These are phyloP conservation scores for Colletotrichum sp. DNA, from an alignment of 2,329 filamentous ascomycete species.

Conservation along the genomic window DNA sequence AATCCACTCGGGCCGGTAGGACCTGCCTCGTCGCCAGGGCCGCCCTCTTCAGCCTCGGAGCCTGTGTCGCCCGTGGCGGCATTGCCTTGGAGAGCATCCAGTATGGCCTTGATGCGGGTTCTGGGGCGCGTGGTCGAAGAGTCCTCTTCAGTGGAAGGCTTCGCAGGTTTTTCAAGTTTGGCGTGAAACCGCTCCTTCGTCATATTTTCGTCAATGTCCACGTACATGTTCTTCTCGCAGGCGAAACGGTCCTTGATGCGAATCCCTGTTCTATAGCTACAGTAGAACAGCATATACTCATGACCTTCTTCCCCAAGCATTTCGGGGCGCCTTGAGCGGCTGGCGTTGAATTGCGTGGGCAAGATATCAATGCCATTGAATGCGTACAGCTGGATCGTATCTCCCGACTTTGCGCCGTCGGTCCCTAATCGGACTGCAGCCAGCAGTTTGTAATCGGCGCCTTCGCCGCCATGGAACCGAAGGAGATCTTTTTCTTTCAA, in stretches of 20 bases:
- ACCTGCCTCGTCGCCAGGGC: neutral
- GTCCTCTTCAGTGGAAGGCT: neutral
- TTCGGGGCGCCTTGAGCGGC: neutral
- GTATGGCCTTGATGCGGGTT: neutral
- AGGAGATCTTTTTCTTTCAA: neutral
- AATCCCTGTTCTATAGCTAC: neutral
- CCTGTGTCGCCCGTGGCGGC: neutral
- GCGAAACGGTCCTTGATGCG: neutral
- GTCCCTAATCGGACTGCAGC: neutral
- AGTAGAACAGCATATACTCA: neutral
- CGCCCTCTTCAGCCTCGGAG: neutral
- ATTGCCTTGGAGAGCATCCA: neutral
- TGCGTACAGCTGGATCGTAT: neutral
- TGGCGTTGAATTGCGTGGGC: neutral
- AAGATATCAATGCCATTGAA: neutral
- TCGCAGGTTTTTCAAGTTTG: neutral
- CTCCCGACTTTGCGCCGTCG: fast-evolving
- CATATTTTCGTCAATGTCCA: neutral
- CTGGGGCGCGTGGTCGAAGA: neutral
- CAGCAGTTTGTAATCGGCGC: neutral
- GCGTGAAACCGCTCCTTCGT: too few species aligned
- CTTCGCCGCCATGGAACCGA: neutral
- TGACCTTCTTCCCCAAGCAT: neutral
- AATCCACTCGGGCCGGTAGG: neutral
- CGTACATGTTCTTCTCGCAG: neutral